Evolutionary conservation across 352 stramenopile species (phyloP), one percentile per base, ranked within the genome.

Genomic region (Aphanomyces stellatus): DNA sequence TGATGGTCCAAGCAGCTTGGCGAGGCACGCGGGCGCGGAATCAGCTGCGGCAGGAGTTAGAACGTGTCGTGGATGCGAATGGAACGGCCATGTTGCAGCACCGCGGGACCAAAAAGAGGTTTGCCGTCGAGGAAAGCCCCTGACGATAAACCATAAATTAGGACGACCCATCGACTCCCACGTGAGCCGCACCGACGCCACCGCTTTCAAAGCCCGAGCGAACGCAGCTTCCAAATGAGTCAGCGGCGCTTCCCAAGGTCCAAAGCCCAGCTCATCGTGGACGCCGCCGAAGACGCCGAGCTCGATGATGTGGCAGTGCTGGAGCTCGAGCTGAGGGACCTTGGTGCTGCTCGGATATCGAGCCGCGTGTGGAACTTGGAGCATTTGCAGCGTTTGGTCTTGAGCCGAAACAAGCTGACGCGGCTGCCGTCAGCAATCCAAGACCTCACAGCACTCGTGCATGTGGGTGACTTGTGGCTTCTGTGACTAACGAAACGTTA

Each of bases 341-440:
- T 91, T 0, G 62, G 81, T n/a, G 77, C 73, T 4, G 79, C 74
- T 70, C 78, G 75, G 28, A 34, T 91, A 22, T 87, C 83, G 43
- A 79, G 76, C 43, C 81, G 81, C 1, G 80, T 91, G 30, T 91
- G 83, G 83, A 89, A 88, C 53, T 60, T 91, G n/a, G 66, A 74
- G 56, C 63, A 69, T 33, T 53, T 91, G 8, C 64, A 67, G 19
- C 72, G 49, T 6, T 72, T 91, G 8, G 65, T 76, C 4, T 65
- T 91, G 2, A 74, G 71, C 0, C 66, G 78, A 60, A 91, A 91
- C 51, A 64, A 74, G 41, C 72, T 91, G 19, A 48, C 60, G 7
- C 80, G 81, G 2, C 76, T 91, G 43, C 80, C 83, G n/a, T 90
- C 83, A 0, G 81, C 78, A 0, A 78, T 91, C 25, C 83, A 91